These are phyloP conservation scores for Grammothele lineata DNA, from an alignment of 768 basidiomycete genomes.

Conservation along the genomic window DNA sequence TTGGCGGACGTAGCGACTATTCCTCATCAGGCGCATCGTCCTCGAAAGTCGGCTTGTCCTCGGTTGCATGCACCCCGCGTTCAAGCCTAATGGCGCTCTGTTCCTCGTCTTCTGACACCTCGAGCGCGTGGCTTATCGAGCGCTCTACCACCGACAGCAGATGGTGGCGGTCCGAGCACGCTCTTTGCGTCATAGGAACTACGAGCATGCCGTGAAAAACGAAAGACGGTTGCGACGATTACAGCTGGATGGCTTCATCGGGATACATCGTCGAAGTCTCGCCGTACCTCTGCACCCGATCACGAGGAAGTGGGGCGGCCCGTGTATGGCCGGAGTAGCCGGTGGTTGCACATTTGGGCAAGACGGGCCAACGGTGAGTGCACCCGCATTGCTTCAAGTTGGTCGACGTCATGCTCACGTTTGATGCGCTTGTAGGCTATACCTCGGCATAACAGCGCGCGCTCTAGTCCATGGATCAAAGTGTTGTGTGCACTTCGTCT, in stretches of 20 bases:
- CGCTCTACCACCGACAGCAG: no score
- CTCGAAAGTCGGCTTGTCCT: conserved; percentile 2
- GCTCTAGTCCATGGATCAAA: not conserved
- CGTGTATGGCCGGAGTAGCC: conserved; percentile 3
- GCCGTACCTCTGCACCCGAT: no score
- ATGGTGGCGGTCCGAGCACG: no score
- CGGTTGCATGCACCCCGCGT: not conserved
- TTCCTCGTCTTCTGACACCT: not conserved
- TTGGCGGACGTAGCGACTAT: not conserved
- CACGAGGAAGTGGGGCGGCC: conserved; percentile 12
- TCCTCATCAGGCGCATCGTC: conserved; percentile 12
- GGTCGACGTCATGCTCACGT: conserved; percentile 12
- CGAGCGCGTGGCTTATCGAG: no score
- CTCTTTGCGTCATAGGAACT: no score
- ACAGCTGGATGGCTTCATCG: no score
- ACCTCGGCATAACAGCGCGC: not conserved
- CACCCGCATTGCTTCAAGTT: not conserved
- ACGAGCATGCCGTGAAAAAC: no score
- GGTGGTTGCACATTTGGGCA: not conserved
- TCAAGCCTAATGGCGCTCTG: not conserved
- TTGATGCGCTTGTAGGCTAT: conserved; percentile 1
- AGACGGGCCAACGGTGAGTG: not conserved
- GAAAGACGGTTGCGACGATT: no score
- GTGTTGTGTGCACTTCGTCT: not conserved
- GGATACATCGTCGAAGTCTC: no score